phyloP scores from a whole-genome alignment of 2,329 filamentous ascomycete species.

The Thermomyces lanuginosus region DNA sequence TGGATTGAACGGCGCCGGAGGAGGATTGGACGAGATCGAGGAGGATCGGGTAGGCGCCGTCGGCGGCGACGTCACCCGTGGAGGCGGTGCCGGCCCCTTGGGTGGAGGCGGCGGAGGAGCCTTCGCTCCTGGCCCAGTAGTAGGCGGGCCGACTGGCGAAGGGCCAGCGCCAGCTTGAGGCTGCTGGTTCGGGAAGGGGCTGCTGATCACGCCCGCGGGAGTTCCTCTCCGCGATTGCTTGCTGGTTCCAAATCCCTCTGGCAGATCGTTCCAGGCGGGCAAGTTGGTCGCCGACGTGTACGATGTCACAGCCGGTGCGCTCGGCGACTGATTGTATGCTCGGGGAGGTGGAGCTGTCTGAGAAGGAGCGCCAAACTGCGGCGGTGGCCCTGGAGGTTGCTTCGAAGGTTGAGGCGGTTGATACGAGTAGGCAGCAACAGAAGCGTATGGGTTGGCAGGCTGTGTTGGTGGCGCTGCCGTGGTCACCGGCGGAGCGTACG shows the following conservation, averaged over 20 bases:
- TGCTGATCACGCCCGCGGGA: slow-evolving; percentile 47
- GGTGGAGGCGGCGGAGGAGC: slow-evolving; percentile 68
- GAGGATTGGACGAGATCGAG: slow-evolving; percentile 11
- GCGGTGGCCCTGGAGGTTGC: slow-evolving; percentile 14
- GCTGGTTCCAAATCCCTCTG: slow-evolving; percentile 48
- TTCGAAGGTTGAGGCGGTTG: slow-evolving; percentile 37
- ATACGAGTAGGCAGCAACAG: slow-evolving; percentile 31
- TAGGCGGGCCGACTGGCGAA: slow-evolving; percentile 10
- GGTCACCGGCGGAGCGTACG: slow-evolving; percentile 20
- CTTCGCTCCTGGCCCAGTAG: slow-evolving; percentile 43
- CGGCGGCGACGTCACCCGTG: slow-evolving; percentile 53
- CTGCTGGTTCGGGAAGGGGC: slow-evolving; percentile 58
- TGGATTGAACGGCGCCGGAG: slow-evolving; percentile 23
- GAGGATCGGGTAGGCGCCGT: slow-evolving; percentile 29
- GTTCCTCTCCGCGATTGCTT: slow-evolving; percentile 62
- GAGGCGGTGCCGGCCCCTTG: slow-evolving; percentile 55
- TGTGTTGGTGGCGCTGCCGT: slow-evolving; percentile 24
- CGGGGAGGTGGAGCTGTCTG: slow-evolving; percentile 40
- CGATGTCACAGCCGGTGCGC: slow-evolving; percentile 46
- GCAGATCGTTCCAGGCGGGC: slow-evolving; percentile 88
- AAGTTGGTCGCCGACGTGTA: slow-evolving; percentile 48
- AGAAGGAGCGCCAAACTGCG: slow-evolving; percentile 30
- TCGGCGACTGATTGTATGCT: slow-evolving; percentile 49
- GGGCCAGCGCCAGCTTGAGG: slow-evolving; percentile 16
- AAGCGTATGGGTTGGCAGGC: slow-evolving; percentile 35